A percentile compares a stretch with the other conserved stretches of the same genome.
phyloP scores from a whole-genome alignment of 2,329 filamentous ascomycete genomes.

The Xylariaceae sp. region DNA sequence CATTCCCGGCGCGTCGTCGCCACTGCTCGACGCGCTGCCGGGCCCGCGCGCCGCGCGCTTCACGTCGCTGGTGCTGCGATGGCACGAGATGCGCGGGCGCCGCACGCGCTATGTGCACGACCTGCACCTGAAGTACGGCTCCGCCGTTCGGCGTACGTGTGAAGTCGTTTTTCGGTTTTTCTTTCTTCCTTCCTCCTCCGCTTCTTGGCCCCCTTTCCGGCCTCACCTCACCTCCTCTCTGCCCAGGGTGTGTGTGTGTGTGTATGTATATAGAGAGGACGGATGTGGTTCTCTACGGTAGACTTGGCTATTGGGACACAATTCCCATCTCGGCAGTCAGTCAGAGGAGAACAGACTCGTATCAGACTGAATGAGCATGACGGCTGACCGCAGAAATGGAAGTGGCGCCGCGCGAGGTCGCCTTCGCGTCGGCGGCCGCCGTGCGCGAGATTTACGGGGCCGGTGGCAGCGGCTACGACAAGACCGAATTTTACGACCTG shows the following conservation, averaged over 20 bases:
- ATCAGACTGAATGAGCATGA: not conserved
- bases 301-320: not conserved
- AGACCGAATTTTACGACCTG: slow-evolving; percentile 56
- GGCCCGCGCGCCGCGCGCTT: slow-evolving; percentile 41
- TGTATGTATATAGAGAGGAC: too few species aligned
- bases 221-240: too few species aligned
- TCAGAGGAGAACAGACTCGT: not conserved
- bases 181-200: not conserved
- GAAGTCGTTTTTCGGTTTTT: too few species aligned
- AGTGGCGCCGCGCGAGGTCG: slow-evolving; percentile 51
- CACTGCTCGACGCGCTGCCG: too few species aligned
- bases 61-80: slow-evolving; percentile 44
- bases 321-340: not conserved
- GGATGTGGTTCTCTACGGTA: not conserved
- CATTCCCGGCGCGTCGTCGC: too few species aligned
- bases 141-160: slow-evolving; percentile 50
- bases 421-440: slow-evolving; percentile 47
- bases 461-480: slow-evolving; percentile 56
- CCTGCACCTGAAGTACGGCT: slow-evolving; percentile 48
- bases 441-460: slow-evolving; percentile 58
- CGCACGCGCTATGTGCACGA: slow-evolving; percentile 48
- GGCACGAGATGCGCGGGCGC: slow-evolving; percentile 46
- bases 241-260: too few species aligned
- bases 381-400: not conserved
- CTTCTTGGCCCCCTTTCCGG: not conserved